Percentiles rank a stretch among this genome's conserved stretches.
Evolutionary conservation across 306 rosid genomes (phyloP).

Genomic region (Calophaca sinica): DNA sequence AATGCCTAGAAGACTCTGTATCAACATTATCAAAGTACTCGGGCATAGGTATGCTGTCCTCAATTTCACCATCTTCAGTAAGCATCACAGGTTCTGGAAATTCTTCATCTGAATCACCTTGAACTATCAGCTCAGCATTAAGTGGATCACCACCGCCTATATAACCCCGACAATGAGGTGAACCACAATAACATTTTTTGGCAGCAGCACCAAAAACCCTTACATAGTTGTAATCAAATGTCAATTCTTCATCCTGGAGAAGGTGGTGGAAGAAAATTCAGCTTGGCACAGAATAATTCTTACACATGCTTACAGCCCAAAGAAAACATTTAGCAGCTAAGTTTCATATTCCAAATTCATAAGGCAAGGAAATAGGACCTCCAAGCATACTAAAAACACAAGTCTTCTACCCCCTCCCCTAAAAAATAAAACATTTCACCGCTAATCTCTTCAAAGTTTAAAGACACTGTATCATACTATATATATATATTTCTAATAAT

Average conservation of each 20-base stretch:
- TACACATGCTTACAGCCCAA: constrained; percentile 29
- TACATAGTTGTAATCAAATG: constrained; percentile 98
- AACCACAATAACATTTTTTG: constrained; percentile 89
- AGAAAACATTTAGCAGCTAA: constrained; percentile 41
- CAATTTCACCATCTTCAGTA: constrained; percentile 55
- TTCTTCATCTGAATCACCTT: constrained; percentile 98
- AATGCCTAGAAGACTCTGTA: constrained; percentile 44
- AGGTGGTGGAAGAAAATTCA: constrained; percentile 42
- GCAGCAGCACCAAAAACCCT: constrained; percentile 99
- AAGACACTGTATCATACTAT: constrained; percentile 22
- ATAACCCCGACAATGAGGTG: constrained; percentile 85
- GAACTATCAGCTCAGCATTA: constrained; percentile 69
- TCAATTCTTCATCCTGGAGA: constrained; percentile 96
- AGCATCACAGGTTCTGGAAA: constrained; percentile 85
- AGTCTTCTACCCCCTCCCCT: not conserved
- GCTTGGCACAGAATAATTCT: constrained; percentile 28
- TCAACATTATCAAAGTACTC: constrained; percentile 45
- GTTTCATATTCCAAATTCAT: constrained; percentile 38
- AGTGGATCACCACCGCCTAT: constrained; percentile 92
- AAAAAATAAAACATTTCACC: not conserved
- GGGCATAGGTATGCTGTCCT: constrained; percentile 44
- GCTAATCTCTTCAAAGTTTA: not conserved
- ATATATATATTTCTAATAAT: too few relatives aligned
- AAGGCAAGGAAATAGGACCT: constrained; percentile 30
- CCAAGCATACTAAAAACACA: constrained; percentile 30